Base-by-base conservation (phyloP, 1,284 basidiomycete species). In the Porogramme epimiltina region DNA sequence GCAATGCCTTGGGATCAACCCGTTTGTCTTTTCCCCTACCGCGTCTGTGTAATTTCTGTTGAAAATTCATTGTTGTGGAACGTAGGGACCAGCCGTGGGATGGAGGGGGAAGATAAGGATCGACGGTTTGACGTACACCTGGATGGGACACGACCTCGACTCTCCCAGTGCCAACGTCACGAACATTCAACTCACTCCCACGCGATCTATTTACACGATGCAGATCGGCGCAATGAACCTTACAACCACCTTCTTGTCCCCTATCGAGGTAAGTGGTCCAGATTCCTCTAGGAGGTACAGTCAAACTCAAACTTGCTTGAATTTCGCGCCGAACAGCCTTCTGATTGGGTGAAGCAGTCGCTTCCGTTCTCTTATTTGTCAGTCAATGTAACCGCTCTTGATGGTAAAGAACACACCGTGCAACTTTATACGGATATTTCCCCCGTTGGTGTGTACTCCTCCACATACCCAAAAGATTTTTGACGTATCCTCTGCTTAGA, bases 381-480 rank as follows among this genome's bases (percentile, higher is more conserved):
- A 28, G 47, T 73, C 18, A 62, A 67, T 15, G 67, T 63, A 2
- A 40, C 41, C 5, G 64, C 72, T 0, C 47, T 56, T 4, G 72
- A 73, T 47, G 67, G 64, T 16, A 24, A 53, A 2, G 8, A 59
- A 18, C 72, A 73, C 52, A 25, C 49, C 33, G 63, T 73, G 13
- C 62, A 69, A 49, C 44, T 70, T 20, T 71, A 73, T 57, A 65
- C 68, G 19, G 69, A 76, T 54, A 60, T 76, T 31, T 67, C 23
- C 18, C 5, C 20, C 25, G 22, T 15, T 9, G 8, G 16, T 18
- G n/a, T 10, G 23, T 28, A 9, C 34, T 45, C 20, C n/a, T 9
- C 6, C n/a, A 10, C 5, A 33, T 31, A 3, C 38, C 18, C 10
- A n/a, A 69, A 1, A 50, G 4, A n/a, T 6, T 6, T 11, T 20